phyloP scores from a whole-genome alignment of 2,329 filamentous ascomycete genomes.

The Talaromyces sp. region DNA sequence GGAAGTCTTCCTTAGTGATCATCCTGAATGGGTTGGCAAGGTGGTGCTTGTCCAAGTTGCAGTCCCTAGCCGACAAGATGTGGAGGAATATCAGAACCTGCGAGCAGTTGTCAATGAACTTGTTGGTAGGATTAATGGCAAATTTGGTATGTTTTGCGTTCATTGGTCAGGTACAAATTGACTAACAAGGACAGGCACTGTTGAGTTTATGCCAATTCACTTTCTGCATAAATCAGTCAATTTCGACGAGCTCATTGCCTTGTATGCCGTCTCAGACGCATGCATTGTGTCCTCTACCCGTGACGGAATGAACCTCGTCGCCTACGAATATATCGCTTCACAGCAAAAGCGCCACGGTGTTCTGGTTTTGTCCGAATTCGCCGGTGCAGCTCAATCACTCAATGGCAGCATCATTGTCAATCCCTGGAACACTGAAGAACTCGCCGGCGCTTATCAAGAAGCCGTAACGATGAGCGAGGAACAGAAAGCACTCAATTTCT shows the following conservation, averaged over 20 bases:
- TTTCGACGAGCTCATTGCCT: slow-evolving; percentile 84
- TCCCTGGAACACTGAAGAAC: slow-evolving; percentile 92
- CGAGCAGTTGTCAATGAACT: slow-evolving; percentile 91
- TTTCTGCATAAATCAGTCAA: slow-evolving; percentile 91
- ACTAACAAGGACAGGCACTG: slow-evolving; percentile 53
- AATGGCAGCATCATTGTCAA: slow-evolving; percentile 90
- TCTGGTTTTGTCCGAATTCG: slow-evolving; percentile 91
- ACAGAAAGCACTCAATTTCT: slow-evolving; percentile 74
- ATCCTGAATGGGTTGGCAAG: slow-evolving; percentile 94
- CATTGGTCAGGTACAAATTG: not conserved
- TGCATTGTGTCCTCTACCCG: slow-evolving; percentile 85
- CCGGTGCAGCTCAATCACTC: slow-evolving; percentile 83
- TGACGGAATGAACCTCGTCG: slow-evolving; percentile 95
- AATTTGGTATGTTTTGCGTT: slow-evolving; percentile 57
- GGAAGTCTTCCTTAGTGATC: slow-evolving; percentile 88
- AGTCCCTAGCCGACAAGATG: slow-evolving; percentile 84
- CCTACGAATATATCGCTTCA: slow-evolving; percentile 92
- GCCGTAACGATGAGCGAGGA: slow-evolving; percentile 91
- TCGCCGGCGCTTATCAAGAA: slow-evolving; percentile 86
- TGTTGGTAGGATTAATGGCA: slow-evolving; percentile 89
- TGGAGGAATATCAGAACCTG: slow-evolving; percentile 93
- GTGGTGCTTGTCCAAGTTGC: slow-evolving; percentile 92
- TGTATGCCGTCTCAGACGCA: slow-evolving; percentile 84
- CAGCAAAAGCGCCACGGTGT: slow-evolving; percentile 82
- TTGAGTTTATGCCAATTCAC: slow-evolving; percentile 97